These are phyloP conservation scores for Cymbopogon flexuosus DNA, from an alignment of 202 grass and related monocot genomes.

Conservation along the genomic window DNA sequence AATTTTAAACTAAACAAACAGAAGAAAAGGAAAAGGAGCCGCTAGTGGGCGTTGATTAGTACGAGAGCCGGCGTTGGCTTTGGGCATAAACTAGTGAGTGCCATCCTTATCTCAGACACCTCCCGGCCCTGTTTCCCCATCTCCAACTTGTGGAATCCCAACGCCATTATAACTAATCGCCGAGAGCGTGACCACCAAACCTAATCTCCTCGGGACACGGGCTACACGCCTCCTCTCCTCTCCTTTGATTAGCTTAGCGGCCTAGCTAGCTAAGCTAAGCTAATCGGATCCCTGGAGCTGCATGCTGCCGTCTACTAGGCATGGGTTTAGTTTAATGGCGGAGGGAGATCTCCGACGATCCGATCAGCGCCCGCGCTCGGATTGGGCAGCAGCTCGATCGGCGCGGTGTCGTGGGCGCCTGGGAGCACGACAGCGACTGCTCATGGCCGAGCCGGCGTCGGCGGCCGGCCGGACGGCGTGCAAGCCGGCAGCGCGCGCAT, in stretches of 20 bases:
- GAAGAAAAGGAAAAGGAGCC: background rate
- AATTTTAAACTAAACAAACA: no score
- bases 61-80: conserved; percentile 24
- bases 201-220: conserved; percentile 47
- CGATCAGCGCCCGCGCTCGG: background rate
- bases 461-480: background rate
- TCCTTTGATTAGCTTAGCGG: background rate
- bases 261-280: background rate
- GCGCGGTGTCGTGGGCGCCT: conserved; percentile 21
- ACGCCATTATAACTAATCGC: conserved; percentile 11
- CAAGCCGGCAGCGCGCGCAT: background rate
- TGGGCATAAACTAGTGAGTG: conserved; percentile 52
- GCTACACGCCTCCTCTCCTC: background rate
- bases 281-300: background rate
- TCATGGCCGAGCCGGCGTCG: no score
- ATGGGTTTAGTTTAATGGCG: no score
- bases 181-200: background rate
- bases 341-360: background rate
- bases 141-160: conserved; percentile 60
- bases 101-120: conserved; percentile 82
- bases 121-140: conserved; percentile 73
- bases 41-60: conserved; percentile 2
- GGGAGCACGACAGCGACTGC: background rate
- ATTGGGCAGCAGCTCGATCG: conserved; percentile 21
- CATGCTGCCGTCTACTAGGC: background rate